Evolutionary conservation across 2,329 filamentous ascomycete species (phyloP).

Genomic region (Microdochium paspali): DNA sequence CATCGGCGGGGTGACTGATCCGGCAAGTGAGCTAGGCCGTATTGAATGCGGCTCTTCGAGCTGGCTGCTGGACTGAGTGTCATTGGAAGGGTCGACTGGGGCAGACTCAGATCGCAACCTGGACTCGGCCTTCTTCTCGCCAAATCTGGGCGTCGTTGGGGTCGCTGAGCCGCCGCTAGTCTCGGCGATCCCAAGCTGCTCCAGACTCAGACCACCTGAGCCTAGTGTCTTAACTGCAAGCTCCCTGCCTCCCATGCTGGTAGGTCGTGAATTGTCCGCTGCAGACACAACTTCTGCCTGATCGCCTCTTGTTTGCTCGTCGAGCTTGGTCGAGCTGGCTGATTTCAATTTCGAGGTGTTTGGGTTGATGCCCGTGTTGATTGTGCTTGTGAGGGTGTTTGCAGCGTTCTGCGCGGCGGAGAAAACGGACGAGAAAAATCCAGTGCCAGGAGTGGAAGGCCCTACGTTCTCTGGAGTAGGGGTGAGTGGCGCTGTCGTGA

Average conservation of each 20-base stretch:
- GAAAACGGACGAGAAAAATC: slow-evolving; percentile 91
- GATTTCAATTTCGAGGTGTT: slow-evolving; percentile 40
- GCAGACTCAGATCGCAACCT: slow-evolving; percentile 49
- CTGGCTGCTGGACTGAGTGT: slow-evolving; percentile 21
- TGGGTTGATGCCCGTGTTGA: slow-evolving; percentile 63
- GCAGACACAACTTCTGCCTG: slow-evolving; percentile 34
- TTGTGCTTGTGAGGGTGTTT: slow-evolving; percentile 46
- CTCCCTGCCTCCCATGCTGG: slow-evolving; percentile 48
- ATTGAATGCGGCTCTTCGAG: slow-evolving; percentile 24
- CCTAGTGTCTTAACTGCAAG: slow-evolving; percentile 83
- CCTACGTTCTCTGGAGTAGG: slow-evolving; percentile 60
- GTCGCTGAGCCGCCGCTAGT: slow-evolving; percentile 42
- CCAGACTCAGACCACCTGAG: slow-evolving; percentile 78
- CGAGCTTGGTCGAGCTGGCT: slow-evolving; percentile 28
- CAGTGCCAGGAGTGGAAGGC: slow-evolving; percentile 44
- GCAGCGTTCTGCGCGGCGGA: slow-evolving; percentile 91
- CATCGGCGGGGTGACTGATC: slow-evolving; percentile 51
- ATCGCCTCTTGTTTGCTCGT: slow-evolving; percentile 25
- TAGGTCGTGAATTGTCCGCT: slow-evolving; percentile 26
- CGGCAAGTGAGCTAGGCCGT: slow-evolving; percentile 41
- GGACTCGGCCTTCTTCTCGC: slow-evolving; percentile 32
- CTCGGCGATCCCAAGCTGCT: slow-evolving; percentile 73
- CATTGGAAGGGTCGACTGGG: slow-evolving; percentile 32
- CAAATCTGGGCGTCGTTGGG: slow-evolving; percentile 45
- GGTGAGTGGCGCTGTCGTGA: slow-evolving; percentile 62